Conservation (phyloP, 306 rosid genomes). For the Cucumis melo region DNA sequence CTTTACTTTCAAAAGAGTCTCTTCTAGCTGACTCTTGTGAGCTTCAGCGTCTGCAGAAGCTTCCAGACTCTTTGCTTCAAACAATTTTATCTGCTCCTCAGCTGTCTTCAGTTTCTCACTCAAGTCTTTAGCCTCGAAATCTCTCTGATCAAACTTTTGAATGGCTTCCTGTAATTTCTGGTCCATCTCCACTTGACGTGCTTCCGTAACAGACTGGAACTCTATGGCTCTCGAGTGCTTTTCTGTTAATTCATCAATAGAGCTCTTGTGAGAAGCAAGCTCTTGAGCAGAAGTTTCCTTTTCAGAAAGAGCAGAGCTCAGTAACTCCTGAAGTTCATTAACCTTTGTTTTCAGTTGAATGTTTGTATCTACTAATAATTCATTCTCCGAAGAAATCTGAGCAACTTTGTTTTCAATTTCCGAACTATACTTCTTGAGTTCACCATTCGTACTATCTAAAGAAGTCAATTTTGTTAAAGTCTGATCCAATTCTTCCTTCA, state of each 20-base stretch:
- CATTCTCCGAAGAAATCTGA: conserved; percentile 56
- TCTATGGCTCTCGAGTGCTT: conserved; percentile 54
- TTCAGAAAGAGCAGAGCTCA: conserved; percentile 45
- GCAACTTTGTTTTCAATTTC: conserved; percentile 51
- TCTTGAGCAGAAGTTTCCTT: conserved; percentile 43
- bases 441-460: conserved; percentile 47
- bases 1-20: conserved; percentile 44
- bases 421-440: conserved; percentile 34
- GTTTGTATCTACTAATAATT: conserved; percentile 63
- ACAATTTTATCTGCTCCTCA: conserved; percentile 37
- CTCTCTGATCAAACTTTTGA: conserved; percentile 40
- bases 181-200: conserved; percentile 35
- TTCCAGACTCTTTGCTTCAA: conserved; percentile 36
- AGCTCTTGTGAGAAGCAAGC: conserved; percentile 54
- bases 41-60: conserved; percentile 28
- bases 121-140: conserved; percentile 66
- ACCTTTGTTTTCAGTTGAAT: conserved; percentile 61
- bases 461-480: conserved; percentile 39
- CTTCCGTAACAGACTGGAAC: conserved; percentile 36
- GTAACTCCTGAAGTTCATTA: conserved; percentile 60
- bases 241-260: conserved; percentile 46
- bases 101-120: conserved; percentile 37
- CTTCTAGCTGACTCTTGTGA: conserved; percentile 40
- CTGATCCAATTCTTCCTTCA: conserved; percentile 45
- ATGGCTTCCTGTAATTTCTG: conserved; percentile 38